Base-by-base conservation (phyloP, 306 rosid species). In the Vigna hirtella region DNA sequence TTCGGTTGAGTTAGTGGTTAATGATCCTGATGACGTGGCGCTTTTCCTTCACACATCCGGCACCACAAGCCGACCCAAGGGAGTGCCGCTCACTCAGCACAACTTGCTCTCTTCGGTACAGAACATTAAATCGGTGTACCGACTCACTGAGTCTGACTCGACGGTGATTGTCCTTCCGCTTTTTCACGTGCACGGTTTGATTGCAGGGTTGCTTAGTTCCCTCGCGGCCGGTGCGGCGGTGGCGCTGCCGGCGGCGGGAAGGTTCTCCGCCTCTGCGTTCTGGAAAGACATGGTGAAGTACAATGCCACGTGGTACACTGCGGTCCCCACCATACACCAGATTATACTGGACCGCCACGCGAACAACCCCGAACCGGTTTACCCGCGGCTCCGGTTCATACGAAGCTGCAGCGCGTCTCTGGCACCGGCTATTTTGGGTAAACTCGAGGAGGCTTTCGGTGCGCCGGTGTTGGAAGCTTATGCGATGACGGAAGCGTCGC, bases 31-130 rank as follows among this genome's bases (percentile, higher is more conserved):
- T 57, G 97, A 92, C 86, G 90, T 85, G 76, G 93, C 97, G 1
- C 92, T 95, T 7, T 95, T 95, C 74, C 98, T 95, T 32, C 98
- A 95, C 89, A 95, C 98, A 11, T 95, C 98, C 10, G 97, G 98
- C 2, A 95, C 98, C 56, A 95, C 98, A 12, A 95, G 96, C 82
- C 90, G 97, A 0, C 98, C 98, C 4, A 95, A 95, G 79, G 98
- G 98, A 0, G 98, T 92, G 0, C 97, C 97, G 0, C 62, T 95
- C 64, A 89, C 88, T 15, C 97, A 95, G 85, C 97, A 86, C 80
- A 92, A 95, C 34, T 51, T 95, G n/a, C 87, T 88, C 7, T 82
- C 93, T 1, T 95, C 97, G 0, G 95, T 91, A 0, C 32, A 42
- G 12, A 95, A 95, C 87, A 92, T 95, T 65, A 64, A 86, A 38